Base-by-base conservation (phyloP, 306 rosid species). In the Vicia sativa region DNA sequence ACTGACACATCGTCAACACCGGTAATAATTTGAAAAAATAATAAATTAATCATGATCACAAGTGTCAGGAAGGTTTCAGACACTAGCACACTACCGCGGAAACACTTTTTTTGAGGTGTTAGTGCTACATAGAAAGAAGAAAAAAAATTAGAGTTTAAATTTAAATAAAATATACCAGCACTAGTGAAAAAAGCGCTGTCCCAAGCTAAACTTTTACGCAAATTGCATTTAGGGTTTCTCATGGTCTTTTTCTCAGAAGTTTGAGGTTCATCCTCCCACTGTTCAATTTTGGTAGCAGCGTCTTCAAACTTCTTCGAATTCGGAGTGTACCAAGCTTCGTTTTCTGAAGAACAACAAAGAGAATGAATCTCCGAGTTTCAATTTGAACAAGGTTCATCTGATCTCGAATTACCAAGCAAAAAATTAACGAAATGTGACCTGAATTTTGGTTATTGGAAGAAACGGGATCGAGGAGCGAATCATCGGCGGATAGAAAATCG, bases 131-230 rank as follows among this genome's bases (percentile, higher is more conserved):
- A n/a, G n/a, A n/a, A n/a, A n/a, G n/a, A 9, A 0, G 5, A 15
- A 66, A 45, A 9, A 48, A 34, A 38, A 5, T 54, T 9, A 69
- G 70, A 6, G 0, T 0, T 15, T 8, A 15, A 48, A 16, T 14
- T n/a, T 0, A 62, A 38, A 61, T 39, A 65, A 74, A 31, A 15
- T 81, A 90, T 41, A 52, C 99, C 97, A n/a, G 96, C 96, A 76
- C 86, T 69, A 3, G 97, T 95, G 85, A 95, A 88, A 71, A 95
- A 95, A 21, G 97, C 99, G 66, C 83, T 88, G 56, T 95, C 95
- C 99, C 99, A 95, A 29, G 99, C 97, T 67, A 95, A 84, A 68
- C 99, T 95, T 74, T 88, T 89, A 19, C 99, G 97, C 85, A 95
- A 65, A 70, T 95, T 95, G 78, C 74, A 90, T 74, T 90, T 95